phyloP scores from a whole-genome alignment of 2,329 filamentous ascomycete species.

The Neofusicoccum kwambonambiense region DNA sequence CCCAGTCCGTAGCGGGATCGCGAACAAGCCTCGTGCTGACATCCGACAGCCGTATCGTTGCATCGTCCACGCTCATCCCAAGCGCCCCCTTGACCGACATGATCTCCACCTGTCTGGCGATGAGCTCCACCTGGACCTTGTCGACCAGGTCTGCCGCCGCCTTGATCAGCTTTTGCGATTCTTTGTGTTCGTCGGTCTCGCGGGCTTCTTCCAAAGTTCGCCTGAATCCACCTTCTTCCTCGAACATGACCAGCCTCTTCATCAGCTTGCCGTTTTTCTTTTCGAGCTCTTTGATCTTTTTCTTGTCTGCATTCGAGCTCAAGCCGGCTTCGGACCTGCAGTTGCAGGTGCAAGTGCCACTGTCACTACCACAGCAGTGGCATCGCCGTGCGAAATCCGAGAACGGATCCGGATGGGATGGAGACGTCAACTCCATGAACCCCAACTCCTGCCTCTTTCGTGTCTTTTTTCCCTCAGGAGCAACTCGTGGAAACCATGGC shows the following conservation, averaged over 20 bases:
- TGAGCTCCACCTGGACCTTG: neutral
- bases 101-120: neutral
- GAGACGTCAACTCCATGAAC: no score
- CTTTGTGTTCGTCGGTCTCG: no score
- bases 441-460: no score
- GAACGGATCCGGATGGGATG: neutral
- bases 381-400: neutral
- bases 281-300: neutral
- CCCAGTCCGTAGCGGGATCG: neutral
- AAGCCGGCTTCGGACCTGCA: neutral
- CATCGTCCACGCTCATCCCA: neutral
- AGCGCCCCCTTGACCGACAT: neutral
- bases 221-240: neutral
- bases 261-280: neutral
- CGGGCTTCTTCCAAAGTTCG: neutral
- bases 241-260: neutral
- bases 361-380: neutral
- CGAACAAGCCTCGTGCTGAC: neutral
- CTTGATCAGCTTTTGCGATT: neutral
- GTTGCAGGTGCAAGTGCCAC: neutral
- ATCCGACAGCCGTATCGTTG: neutral
- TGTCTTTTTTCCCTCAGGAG: no score
- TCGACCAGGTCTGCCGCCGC: neutral
- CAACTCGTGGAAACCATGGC: no score
- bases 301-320: neutral